Percentiles rank a stretch among this genome's conserved stretches.
These are phyloP conservation scores for Gyromitra esculenta DNA, from an alignment of 2,329 filamentous ascomycete species.

Conservation along the genomic window DNA sequence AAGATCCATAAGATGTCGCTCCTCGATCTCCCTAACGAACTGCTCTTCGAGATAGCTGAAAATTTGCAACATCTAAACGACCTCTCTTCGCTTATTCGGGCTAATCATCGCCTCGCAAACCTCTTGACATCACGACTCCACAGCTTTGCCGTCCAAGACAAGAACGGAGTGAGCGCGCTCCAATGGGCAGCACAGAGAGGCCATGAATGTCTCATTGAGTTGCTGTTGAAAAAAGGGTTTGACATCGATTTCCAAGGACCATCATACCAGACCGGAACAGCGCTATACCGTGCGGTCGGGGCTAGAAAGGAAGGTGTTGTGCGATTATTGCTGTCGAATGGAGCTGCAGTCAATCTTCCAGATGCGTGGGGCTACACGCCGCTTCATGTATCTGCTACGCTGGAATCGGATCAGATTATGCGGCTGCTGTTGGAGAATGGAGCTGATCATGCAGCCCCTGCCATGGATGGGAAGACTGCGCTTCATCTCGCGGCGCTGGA, in stretches of 20 bases:
- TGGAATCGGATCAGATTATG: neutral
- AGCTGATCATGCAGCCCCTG: neutral
- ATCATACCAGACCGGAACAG: neutral
- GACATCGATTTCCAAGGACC: conserved; percentile 7
- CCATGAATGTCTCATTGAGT: neutral
- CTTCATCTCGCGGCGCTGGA: neutral
- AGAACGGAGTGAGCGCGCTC: neutral
- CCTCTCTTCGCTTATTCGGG: neutral
- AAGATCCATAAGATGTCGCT: conserved; percentile 2
- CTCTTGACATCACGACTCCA: conserved; percentile 3
- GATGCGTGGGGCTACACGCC: neutral
- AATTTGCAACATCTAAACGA: neutral
- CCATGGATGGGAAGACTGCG: neutral
- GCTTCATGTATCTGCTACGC: neutral
- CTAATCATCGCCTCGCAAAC: neutral
- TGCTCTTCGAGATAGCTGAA: neutral
- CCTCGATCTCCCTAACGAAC: conserved; percentile 1
- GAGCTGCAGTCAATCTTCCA: neutral
- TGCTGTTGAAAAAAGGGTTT: neutral
- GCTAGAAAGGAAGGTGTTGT: neutral
- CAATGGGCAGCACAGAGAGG: neutral
- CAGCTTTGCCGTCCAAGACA: neutral
- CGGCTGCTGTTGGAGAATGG: neutral
- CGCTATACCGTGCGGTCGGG: neutral
- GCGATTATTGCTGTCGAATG: conserved; percentile 11